A percentile compares a stretch with the other conserved stretches of the same genome.
These are phyloP conservation scores for Pisolithus sp. DNA, from an alignment of 768 basidiomycete species.

Conservation along the genomic window DNA sequence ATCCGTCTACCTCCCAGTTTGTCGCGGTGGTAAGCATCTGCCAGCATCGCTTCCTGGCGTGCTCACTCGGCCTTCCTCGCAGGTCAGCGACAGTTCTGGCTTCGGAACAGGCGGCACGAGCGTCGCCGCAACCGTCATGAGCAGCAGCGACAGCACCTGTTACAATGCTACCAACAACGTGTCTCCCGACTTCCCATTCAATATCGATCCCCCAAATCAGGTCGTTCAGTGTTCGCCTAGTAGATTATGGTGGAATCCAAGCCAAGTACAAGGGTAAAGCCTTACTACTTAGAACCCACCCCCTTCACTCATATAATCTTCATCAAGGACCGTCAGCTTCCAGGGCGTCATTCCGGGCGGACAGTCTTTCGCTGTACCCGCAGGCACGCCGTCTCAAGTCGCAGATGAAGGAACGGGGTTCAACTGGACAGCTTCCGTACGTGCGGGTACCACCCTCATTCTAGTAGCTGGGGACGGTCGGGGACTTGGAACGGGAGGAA, in stretches of 20 bases:
- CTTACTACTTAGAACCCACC: not conserved
- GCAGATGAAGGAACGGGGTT: slow-evolving; percentile 54
- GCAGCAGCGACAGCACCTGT: slow-evolving; percentile 51
- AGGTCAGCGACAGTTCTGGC: slow-evolving; percentile 54
- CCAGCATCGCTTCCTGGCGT: not conserved
- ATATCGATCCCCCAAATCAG: slow-evolving; percentile 54
- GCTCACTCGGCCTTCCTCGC: not conserved
- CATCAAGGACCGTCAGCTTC: slow-evolving; percentile 49
- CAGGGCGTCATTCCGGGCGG: slow-evolving; percentile 77
- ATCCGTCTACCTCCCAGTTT: slow-evolving; percentile 63
- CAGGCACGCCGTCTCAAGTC: slow-evolving; percentile 40
- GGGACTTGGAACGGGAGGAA: slow-evolving; percentile 66
- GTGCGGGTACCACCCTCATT: slow-evolving; percentile 59
- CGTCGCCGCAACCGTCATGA: slow-evolving; percentile 49
- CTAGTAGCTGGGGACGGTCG: slow-evolving; percentile 62
- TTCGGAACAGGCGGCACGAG: slow-evolving; percentile 77
- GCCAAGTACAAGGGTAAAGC: slow-evolving; percentile 46
- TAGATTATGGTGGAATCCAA: slow-evolving; percentile 60
- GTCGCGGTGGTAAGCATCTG: slow-evolving; percentile 63
- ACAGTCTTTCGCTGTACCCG: slow-evolving; percentile 61
- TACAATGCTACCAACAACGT: slow-evolving; percentile 47
- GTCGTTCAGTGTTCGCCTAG: slow-evolving; percentile 58
- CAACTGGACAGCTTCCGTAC: slow-evolving; percentile 57
- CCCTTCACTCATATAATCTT: not conserved
- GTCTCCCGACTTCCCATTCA: slow-evolving; percentile 51